These are phyloP conservation scores for Gossypium gossypioides DNA, from an alignment of 441 rosid species.

Conservation along the genomic window DNA sequence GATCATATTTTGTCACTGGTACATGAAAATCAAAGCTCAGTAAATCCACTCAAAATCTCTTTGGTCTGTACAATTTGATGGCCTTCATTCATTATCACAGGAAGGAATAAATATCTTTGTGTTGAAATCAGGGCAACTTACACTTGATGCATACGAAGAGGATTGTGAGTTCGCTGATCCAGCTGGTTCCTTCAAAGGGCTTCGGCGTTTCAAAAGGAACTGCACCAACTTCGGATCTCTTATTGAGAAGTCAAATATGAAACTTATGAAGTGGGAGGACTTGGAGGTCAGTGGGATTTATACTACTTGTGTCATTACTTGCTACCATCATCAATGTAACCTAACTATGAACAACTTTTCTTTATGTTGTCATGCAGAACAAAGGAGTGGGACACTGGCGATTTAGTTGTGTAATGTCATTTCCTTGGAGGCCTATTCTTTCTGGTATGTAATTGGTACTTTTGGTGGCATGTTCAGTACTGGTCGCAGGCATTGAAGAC, in stretches of 20 bases:
- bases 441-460: slow-evolving; percentile 35
- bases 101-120: not conserved
- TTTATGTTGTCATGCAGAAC: slow-evolving; percentile 32
- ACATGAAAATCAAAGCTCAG: not conserved
- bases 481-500: not conserved
- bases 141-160: slow-evolving; percentile 66
- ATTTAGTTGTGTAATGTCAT: slow-evolving; percentile 77
- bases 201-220: slow-evolving; percentile 76
- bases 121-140: slow-evolving; percentile 45
- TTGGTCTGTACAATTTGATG: not conserved
- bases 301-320: not conserved
- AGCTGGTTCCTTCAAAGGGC: slow-evolving; percentile 86
- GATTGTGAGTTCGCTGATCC: slow-evolving; percentile 94
- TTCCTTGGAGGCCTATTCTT: slow-evolving; percentile 95
- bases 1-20: slow-evolving; percentile 91
- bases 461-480: not conserved
- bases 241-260: slow-evolving; percentile 72
- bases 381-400: slow-evolving; percentile 41
- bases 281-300: slow-evolving; percentile 39
- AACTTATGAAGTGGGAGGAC: slow-evolving; percentile 83
- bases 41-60: not conserved
- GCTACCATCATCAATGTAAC: not conserved
- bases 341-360: not conserved
- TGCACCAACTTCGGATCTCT: slow-evolving; percentile 79
- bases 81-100: not conserved